Base-by-base conservation (phyloP, 1,284 basidiomycete genomes). In the Ustilago shanxiensis region DNA sequence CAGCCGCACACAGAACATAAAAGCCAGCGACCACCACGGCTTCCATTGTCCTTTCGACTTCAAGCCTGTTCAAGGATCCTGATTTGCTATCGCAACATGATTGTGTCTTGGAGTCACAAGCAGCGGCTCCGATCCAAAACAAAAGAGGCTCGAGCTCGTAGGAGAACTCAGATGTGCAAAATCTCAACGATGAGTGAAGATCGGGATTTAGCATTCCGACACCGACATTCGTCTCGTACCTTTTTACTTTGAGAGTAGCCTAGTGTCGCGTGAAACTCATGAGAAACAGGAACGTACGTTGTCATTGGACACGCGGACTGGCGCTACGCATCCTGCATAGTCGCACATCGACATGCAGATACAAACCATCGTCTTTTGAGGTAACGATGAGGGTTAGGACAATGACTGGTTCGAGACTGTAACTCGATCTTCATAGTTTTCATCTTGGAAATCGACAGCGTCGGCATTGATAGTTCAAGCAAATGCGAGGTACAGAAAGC, bases 211-310 rank as follows among this genome's bases (percentile, higher is more conserved):
- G 20, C 18, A 7, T 20, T 7, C 41, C 41, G 41, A n/a, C 41
- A 9, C n/a, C 11, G 18, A 20, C 41, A n/a, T 7, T 5, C n/a
- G n/a, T n/a, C n/a, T 20, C 20, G 47, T 28, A 24, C 47, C 47
- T 11, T 49, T 11, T 9, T n/a, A 16, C 8, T 5, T 16, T n/a
- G n/a, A n/a, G 22, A 28, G 6, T 9, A 7, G 20, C 47, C 22
- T 13, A n/a, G 11, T 28, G 22, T 49, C 47, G 47, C 47, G 47
- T 49, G 47, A 49, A 49, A 49, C 26, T 4, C 47, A n/a, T 28
- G 47, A 26, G 47, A 49, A 49, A 49, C 47, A 28, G 47, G 47
- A 49, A 49, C 24, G 47, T 26, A 49, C 8, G 47, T 26, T 49
- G 16, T n/a, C 47, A 49, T 49, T 28, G 47, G 47, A 16, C 47